Percentiles rank a stretch among this genome's conserved stretches.
phyloP scores from a whole-genome alignment of 1,284 basidiomycete genomes.

The Inonotus hispidus region DNA sequence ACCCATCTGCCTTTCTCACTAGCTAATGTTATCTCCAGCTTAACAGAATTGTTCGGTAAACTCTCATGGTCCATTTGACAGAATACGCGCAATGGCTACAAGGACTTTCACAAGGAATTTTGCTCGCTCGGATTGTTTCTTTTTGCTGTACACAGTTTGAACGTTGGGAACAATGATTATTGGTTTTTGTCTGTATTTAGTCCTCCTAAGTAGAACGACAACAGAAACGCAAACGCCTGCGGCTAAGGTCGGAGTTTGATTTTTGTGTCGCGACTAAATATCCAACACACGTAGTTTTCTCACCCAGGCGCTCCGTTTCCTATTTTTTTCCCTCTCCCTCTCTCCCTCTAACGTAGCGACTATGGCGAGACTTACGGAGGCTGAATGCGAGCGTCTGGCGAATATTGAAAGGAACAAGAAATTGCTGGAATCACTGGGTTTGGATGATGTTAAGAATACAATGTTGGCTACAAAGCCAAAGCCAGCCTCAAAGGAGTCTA shows the following conservation, averaged over 20 bases:
- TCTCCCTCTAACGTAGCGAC: neutral
- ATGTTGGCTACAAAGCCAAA: slow-evolving; percentile 10
- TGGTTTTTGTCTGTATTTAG: no score
- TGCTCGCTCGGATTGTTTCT: no score
- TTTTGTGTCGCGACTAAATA: neutral
- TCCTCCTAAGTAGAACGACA: no score
- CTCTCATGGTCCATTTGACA: neutral
- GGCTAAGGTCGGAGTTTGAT: neutral
- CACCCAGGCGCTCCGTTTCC: neutral
- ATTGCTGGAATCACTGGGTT: slow-evolving; percentile 37
- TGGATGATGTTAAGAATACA: slow-evolving; percentile 27
- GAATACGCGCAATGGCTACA: neutral
- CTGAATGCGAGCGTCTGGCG: slow-evolving; percentile 40
- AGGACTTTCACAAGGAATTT: neutral
- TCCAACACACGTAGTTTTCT: neutral
- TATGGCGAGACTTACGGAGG: slow-evolving; percentile 36
- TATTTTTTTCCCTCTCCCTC: neutral
- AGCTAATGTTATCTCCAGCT: slow-evolving; percentile 2
- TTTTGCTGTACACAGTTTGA: no score
- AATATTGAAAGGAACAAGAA: slow-evolving; percentile 49
- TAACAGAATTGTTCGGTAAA: slow-evolving; percentile 9
- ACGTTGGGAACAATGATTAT: no score
- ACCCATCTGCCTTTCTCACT: neutral
- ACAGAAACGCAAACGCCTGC: no score
- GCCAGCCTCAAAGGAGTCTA: slow-evolving; percentile 12